Evolutionary conservation across 2,329 filamentous ascomycete genomes (phyloP), one percentile per base, ranked within the genome.

Genomic region (Gaeumannomyces tritici): DNA sequence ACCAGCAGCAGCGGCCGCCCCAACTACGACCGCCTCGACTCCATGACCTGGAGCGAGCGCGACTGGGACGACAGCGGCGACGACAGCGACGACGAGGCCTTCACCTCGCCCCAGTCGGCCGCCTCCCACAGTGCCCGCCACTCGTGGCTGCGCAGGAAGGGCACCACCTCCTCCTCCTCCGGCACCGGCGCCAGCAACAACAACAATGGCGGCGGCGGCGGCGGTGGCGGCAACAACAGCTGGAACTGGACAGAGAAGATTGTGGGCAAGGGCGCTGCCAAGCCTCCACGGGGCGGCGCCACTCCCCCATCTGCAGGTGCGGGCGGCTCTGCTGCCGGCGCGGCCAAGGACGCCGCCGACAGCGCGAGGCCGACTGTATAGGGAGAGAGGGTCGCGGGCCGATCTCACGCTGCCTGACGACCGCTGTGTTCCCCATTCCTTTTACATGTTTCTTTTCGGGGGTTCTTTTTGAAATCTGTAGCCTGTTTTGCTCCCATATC

Each of bases 41-140:
- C 83, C 3, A 77, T 82, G 62, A 80, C 79, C 4, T 90, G 87
- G 88, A 88, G 84, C 70, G 87, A 89, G 59, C 77, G 80, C 13
- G 85, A 89, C 70, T 87, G 85, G 76, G 76, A 77, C 12, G 84
- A 87, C 66, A 84, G 76, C 63, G 78, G 74, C 55, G 74, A 76
- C 56, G 78, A 80, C 63, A 80, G 73, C 69, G 79, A 77, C 12
- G 62, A 33, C 29, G 64, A 61, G 21, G 63, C 64, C 7, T 59
- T 60, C 11, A 27, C 47, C 31, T 35, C 33, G 33, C 33, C 33
- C 13, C 33, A 15, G 2, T 35, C 33, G 33, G 11, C 33, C 13
- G 11, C 33, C 13, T 55, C 54, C 2, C 21, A 57, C 31, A 42
- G 35, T 26, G 18, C 42, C 26, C 55, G 26, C 4, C 31, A 31